Evolutionary conservation across 2,329 filamentous ascomycete genomes (phyloP).

Genomic region (Alternaria ventricosa): DNA sequence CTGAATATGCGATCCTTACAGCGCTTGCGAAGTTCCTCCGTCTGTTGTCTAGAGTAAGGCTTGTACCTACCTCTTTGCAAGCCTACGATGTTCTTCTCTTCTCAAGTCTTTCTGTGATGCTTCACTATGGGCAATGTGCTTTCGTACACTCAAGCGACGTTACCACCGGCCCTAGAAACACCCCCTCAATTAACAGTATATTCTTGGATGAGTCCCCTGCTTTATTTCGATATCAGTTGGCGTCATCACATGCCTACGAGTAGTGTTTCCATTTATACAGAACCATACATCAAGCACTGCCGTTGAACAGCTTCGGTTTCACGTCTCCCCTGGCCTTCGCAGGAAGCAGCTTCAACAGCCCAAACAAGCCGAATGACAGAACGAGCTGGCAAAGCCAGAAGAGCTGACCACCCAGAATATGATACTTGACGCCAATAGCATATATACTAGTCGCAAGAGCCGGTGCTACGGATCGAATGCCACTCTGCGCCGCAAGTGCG

Average conservation of each 20-base stretch:
- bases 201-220: background rate
- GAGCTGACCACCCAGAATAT: constrained; percentile 69
- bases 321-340: constrained; percentile 30
- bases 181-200: no score
- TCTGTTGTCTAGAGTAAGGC: background rate
- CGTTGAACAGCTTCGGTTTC: background rate
- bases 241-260: no score
- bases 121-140: background rate
- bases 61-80: background rate
- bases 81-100: background rate
- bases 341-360: constrained; percentile 28
- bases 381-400: constrained; percentile 66
- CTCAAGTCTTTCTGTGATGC: background rate
- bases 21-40: background rate
- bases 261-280: background rate
- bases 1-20: background rate
- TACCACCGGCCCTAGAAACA: background rate
- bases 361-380: constrained; percentile 26
- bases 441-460: constrained; percentile 71
- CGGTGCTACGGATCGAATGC: constrained; percentile 69
- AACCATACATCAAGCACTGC: background rate
- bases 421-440: constrained; percentile 68
- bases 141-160: background rate
- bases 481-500: constrained; percentile 67
- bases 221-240: no score